These are phyloP conservation scores for Colletotrichum siamense DNA, from an alignment of 2,329 filamentous ascomycete species.

Conservation along the genomic window DNA sequence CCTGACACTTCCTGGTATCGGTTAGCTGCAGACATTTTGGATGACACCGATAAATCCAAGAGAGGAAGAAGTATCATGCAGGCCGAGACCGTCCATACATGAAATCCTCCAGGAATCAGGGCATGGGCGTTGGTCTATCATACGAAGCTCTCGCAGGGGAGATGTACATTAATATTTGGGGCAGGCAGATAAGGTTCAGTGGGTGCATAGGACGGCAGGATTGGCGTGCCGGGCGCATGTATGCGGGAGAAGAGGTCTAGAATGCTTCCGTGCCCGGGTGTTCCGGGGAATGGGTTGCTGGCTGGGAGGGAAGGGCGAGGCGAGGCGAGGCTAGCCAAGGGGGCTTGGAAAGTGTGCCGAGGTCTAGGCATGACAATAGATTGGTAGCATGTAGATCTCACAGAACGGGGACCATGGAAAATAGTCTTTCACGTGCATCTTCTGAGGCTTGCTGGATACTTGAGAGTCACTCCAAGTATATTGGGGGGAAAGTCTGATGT, in stretches of 20 bases:
- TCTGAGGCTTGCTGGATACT: accelerated
- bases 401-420: accelerated
- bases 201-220: background rate
- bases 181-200: background rate
- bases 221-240: background rate
- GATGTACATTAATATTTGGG: background rate
- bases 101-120: background rate
- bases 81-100: background rate
- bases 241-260: background rate
- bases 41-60: background rate
- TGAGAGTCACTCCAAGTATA: background rate
- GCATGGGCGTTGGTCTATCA: background rate
- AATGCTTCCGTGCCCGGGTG: background rate
- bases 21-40: background rate
- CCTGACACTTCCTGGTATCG: background rate
- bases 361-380: background rate
- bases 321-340: background rate
- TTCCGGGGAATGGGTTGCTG: background rate
- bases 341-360: background rate
- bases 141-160: background rate
- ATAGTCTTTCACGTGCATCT: background rate
- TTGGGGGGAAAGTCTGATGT: background rate
- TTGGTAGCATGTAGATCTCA: background rate
- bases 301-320: background rate
- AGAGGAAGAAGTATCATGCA: background rate